Base-by-base conservation (phyloP, 495 filamentous ascomycete species). In the Trypethelium eluteriae region DNA sequence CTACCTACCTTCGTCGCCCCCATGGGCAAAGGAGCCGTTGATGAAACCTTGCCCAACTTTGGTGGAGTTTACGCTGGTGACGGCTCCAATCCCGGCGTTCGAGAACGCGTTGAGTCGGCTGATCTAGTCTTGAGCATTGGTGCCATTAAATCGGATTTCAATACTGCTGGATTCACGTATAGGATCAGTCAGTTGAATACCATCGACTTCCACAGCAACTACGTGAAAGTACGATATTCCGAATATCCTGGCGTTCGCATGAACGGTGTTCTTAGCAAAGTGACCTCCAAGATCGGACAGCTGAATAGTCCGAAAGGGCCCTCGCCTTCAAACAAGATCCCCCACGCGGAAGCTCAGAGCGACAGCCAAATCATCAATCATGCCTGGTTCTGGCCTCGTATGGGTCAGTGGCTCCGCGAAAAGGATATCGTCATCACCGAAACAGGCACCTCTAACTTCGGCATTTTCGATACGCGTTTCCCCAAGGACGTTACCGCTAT, bases 361-460 rank as follows among this genome's bases (percentile, higher is more conserved):
- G 63, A 71, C 2, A 76, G 81, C 36, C 79, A 81, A 38, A 81
- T 75, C 7, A 94, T 97, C 70, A 92, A 83, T 2, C 93, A 96
- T 73, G 84, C 85, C 11, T 96, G 88, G 86, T 82, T 97, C 66
- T 97, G 93, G 92, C 89, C 90, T 0, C 83, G 81, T 61, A 76
- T 96, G 62, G 89, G 91, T 10, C 83, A 89, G 68, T 96, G 89
- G 84, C 76, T 96, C 34, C 81, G 85, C 67, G 80, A 86, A 61
- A 80, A 85, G 25, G 93, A 97, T 70, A 84, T 96, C 62, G 81
- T 96, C 49, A 84, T 96, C 57, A 93, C 91, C 0, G 93, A 96
- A 74, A 96, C 92, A 16, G 92, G 93, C 61, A 96, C 92, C 3
- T 81, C 91, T 38, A 93, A 91, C 77, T 95, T 96, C 76, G 92